phyloP scores from a whole-genome alignment of 345 rosid genomes.

The Garcia nutans region DNA sequence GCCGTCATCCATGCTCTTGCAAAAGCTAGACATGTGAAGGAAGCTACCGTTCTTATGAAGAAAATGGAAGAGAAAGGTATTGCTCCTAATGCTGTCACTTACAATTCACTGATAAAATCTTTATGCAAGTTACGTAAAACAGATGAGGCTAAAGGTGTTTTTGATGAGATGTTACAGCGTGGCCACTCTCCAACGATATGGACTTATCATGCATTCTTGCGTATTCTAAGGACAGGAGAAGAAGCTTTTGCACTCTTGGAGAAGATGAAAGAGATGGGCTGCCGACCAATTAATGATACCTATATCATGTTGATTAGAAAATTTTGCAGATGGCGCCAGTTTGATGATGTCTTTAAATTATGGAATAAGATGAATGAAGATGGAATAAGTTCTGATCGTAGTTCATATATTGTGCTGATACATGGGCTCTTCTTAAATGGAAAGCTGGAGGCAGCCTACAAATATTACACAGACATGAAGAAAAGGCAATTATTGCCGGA shows the following conservation, averaged over 20 bases:
- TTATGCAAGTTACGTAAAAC: constrained; percentile 60
- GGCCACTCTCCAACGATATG: constrained; percentile 53
- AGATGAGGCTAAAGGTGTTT: constrained; percentile 57
- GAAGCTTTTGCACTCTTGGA: constrained; percentile 72
- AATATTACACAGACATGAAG: constrained; percentile 77
- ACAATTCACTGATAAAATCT: constrained; percentile 81
- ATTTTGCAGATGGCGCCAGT: constrained; percentile 83
- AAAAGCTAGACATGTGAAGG: constrained; percentile 63
- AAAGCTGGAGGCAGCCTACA: constrained; percentile 68
- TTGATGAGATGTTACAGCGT: constrained; percentile 66
- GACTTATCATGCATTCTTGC: constrained; percentile 79
- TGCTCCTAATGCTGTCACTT: constrained; percentile 59
- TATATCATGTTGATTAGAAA: constrained; percentile 85
- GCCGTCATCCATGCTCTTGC: constrained; percentile 81
- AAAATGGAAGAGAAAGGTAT: constrained; percentile 77
- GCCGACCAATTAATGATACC: constrained; percentile 68
- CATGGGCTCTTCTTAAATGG: constrained; percentile 89
- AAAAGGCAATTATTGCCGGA: constrained; percentile 60
- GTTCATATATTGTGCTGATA: constrained; percentile 75
- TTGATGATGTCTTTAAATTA: constrained; percentile 56
- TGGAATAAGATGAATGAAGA: constrained; percentile 77
- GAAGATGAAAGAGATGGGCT: constrained; percentile 68
- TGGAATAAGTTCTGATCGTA: constrained; percentile 72
- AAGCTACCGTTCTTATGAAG: constrained; percentile 62
- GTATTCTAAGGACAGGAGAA: constrained; percentile 53